Conservation (phyloP, 139 green algal species). For the Microglena sp. region DNA sequence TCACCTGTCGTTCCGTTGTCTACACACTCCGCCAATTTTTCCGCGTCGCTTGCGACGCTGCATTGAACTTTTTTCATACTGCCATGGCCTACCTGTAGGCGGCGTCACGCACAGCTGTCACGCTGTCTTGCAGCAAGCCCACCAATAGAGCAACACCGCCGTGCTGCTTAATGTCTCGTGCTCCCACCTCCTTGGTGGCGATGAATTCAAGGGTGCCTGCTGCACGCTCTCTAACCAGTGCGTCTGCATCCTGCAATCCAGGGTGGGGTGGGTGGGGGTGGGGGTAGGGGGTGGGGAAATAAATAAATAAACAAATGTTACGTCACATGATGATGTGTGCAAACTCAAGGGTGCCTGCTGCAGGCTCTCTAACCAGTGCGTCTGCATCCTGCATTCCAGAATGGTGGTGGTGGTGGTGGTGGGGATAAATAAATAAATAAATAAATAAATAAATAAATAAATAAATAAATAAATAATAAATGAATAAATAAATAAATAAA, state of each 20-base stretch:
- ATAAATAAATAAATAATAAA: too few relatives aligned
- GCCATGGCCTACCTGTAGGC: conserved; percentile 21
- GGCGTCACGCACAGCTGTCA: conserved; percentile 11
- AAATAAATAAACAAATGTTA: too few relatives aligned
- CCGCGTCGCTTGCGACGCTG: conserved; percentile 1
- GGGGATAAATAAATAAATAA: too few relatives aligned
- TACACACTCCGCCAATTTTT: too few relatives aligned
- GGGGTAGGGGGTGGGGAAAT: too few relatives aligned
- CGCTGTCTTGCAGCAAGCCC: conserved; percentile 17
- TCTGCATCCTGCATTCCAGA: conserved; percentile 18
- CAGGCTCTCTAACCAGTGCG: conserved; percentile 12
- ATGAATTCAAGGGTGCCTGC: conserved; percentile 20
- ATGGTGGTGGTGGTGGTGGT: too few relatives aligned
- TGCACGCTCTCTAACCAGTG: conserved; percentile 15
- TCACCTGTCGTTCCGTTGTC: too few relatives aligned
- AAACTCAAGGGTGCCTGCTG: conserved; percentile 5
- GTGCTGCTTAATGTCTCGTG: conserved; percentile 36
- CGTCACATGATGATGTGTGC: background rate
- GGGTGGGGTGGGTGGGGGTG: too few relatives aligned
- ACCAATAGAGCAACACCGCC: conserved; percentile 27
- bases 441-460: too few relatives aligned
- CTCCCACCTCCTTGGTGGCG: conserved; percentile 25
- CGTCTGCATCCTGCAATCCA: conserved; percentile 25
- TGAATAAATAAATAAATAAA: too few relatives aligned
- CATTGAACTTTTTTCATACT: background rate